Conservation (phyloP, 208 protist genomes). For the Leishmania major region DNA sequence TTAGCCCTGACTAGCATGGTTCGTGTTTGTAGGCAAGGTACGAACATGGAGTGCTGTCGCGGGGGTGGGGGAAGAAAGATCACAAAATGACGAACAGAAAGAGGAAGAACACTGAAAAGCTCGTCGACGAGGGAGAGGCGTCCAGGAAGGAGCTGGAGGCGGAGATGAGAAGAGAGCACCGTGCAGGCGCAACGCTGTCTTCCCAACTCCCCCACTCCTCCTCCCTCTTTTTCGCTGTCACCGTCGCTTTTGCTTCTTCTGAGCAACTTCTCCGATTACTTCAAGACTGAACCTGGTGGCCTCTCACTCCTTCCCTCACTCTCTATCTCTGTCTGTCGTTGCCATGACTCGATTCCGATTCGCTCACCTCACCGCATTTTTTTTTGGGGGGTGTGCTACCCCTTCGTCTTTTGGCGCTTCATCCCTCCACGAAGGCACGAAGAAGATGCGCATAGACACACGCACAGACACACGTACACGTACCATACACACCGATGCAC, state of each 20-base stretch:
- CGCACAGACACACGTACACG: not conserved
- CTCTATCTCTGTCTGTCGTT: not conserved
- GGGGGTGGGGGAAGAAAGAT: not conserved
- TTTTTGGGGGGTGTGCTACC: not conserved
- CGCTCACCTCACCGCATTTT: not conserved
- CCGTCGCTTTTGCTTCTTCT: not conserved
- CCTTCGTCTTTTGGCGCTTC: not conserved
- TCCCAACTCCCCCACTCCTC: not conserved
- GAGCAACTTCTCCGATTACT: not conserved
- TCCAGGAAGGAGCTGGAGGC: not conserved
- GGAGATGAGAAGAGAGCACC: not conserved
- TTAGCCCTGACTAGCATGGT: not conserved
- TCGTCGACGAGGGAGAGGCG: slow-evolving; percentile 2
- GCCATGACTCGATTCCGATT: not conserved
- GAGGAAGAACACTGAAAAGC: slow-evolving; percentile 6
- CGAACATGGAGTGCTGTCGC: not conserved
- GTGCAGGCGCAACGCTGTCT: not conserved
- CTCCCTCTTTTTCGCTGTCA: not conserved
- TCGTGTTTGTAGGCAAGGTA: not conserved
- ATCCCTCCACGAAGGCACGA: not conserved
- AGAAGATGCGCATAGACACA: not conserved
- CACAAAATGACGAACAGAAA: slow-evolving; percentile 26
- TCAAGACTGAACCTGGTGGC: not conserved
- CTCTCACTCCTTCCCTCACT: not conserved
- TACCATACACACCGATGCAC: not conserved